Evolutionary conservation across 345 rosid genomes (phyloP), one percentile per base, ranked within the genome.

Genomic region (Hibiscus trionum): DNA sequence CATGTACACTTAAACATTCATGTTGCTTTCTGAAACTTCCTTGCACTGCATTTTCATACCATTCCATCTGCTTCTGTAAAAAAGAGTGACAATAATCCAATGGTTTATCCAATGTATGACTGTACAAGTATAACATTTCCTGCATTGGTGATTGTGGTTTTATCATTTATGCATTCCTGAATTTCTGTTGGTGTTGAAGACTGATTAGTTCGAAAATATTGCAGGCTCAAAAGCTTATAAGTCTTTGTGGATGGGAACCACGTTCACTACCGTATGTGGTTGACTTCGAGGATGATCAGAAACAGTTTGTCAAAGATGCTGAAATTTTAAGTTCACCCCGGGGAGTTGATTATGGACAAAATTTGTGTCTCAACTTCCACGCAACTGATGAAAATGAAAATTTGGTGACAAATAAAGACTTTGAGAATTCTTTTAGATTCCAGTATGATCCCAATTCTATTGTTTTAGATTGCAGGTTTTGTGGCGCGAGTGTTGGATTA

Each of bases 211-310:
- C 61, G 16, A 24, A 74, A 63, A 42, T 69, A 66, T 75, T 77
- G 76, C 90, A 93, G 99, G 96, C 97, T 71, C 83, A 82, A 70
- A 90, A 87, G 73, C 82, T 89, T 67, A 83, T 86, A 74, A 83
- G 93, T 82, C 82, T 95, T 55, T 93, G 94, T 75, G 99, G 99
- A 70, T 95, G 99, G 99, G 98, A 93, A 78, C 91, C 94, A 0
- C 90, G 93, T 4, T 76, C 76, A 44, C 80, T 93, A 70, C 88
- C 99, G 61, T 93, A 91, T 79, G 77, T 86, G 74, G 94, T 91
- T 78, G 93, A 88, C 58, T 81, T 85, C 85, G 82, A 84, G 75
- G 85, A 82, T 52, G 79, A 63, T 47, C 63, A 82, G 53, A 75
- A 63, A 59, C 87, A 80, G 67, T 69, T 66, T 52, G 69, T 66